Base-by-base conservation (phyloP, 2,329 filamentous ascomycete species). In the Pyrenochaeta sp. region DNA sequence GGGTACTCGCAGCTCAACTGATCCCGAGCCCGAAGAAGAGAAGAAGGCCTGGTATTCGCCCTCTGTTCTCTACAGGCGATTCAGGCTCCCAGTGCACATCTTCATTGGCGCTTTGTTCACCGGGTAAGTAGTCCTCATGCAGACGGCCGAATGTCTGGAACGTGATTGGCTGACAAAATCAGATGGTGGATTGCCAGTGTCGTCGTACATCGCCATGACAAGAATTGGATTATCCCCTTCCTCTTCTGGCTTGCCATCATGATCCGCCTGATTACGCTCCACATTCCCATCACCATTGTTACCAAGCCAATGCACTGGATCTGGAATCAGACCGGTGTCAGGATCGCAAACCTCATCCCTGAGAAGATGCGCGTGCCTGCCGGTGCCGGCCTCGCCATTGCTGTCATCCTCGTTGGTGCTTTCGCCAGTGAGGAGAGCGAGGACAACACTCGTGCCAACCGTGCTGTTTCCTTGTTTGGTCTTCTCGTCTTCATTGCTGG, bases 141-240 rank as follows among this genome's bases (percentile, higher is more conserved):
- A 21, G 44, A 34, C 35, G 36, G 32, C 36, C 39, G 32, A 34
- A 19, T 18, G 15, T 37, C 29, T 37, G 11, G 41, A 23, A 34
- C 28, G 23, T 21, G 35, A 17, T 29, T 13, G 30, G 48, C 62
- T 70, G 35, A 70, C 58, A 36, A 21, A 10, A 29, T 20, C 48
- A 72, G 80, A 61, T 91, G 88, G 88, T 92, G 87, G 87, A 86
- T 92, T 53, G 85, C 87, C 6, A 83, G 85, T 41, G 74, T 93
- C 34, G 77, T 91, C 46, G 76, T 90, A 39, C 89, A 93, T 68
- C 83, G 83, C 46, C 58, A 86, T 46, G 84, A 90, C 59, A 79
- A 81, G 72, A 90, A 89, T 63, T 96, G 90, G 90, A 72, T 95
- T 43, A 82, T 92, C 35, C 90, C 91, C 0, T 94, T 95, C 72